phyloP scores from a whole-genome alignment of 495 filamentous ascomycete genomes.

The Cercophora sp. region DNA sequence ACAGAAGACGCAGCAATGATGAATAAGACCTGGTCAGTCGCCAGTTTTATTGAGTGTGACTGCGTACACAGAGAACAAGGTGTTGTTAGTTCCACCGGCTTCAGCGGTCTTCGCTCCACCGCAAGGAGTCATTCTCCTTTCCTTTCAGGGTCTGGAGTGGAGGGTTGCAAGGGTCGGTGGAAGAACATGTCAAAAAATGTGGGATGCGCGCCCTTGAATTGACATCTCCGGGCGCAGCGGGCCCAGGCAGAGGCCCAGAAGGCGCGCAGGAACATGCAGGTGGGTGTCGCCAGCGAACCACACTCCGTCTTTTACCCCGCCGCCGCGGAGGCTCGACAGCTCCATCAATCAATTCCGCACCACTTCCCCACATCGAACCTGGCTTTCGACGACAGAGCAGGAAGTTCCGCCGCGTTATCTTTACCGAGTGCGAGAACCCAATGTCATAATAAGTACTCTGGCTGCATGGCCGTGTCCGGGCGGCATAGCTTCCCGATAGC shows the following conservation, averaged over 20 bases:
- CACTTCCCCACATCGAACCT: background rate
- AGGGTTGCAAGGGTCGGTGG: constrained; percentile 12
- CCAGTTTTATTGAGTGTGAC: background rate
- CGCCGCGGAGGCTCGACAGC: background rate
- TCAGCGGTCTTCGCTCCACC: constrained; percentile 19
- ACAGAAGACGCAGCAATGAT: too few species aligned
- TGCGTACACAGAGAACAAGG: background rate
- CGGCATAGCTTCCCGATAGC: too few species aligned
- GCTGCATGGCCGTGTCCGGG: too few species aligned
- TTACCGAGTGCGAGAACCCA: too few species aligned
- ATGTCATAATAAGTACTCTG: too few species aligned
- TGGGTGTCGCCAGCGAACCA: background rate
- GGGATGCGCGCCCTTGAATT: constrained; percentile 33
- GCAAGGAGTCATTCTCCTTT: constrained; percentile 16
- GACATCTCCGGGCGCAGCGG: constrained; percentile 22
- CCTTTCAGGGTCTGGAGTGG: background rate
- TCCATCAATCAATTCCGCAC: background rate
- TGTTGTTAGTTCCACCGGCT: constrained; percentile 17
- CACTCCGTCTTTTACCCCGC: background rate
- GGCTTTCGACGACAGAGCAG: too few species aligned
- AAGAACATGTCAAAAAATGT: constrained; percentile 13
- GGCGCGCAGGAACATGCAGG: background rate
- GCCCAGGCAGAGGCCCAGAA: background rate
- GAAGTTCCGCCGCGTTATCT: too few species aligned
- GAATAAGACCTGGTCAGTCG: too few species aligned